Conservation (phyloP, 2,329 filamentous ascomycete species). For the Aspergillus pseudotamarii region DNA sequence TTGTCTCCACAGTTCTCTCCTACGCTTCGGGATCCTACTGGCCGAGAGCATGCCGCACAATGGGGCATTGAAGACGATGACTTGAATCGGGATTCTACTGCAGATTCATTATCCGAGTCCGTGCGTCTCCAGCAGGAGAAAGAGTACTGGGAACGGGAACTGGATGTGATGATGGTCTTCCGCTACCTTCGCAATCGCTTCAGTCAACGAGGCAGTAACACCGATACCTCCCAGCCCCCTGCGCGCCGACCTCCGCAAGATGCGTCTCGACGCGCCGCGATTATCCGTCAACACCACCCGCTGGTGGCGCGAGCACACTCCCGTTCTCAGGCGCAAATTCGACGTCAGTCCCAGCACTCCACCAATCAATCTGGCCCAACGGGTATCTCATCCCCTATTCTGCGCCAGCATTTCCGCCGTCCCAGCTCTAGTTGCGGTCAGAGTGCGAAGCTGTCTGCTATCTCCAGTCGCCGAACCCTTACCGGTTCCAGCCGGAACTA, state of each 20-base stretch:
- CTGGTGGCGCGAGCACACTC: slow-evolving; percentile 65
- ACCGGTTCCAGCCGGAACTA: slow-evolving; percentile 77
- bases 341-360: slow-evolving; percentile 51
- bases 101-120: slow-evolving; percentile 38
- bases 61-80: slow-evolving; percentile 70
- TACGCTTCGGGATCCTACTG: slow-evolving; percentile 46
- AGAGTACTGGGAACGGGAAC: slow-evolving; percentile 90
- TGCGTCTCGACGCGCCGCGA: slow-evolving; percentile 73
- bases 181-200: slow-evolving; percentile 80
- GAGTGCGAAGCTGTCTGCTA: slow-evolving; percentile 75
- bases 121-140: slow-evolving; percentile 55
- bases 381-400: slow-evolving; percentile 36
- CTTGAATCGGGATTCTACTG: slow-evolving; percentile 14
- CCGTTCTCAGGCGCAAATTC: slow-evolving; percentile 54
- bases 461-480: slow-evolving; percentile 61
- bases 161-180: slow-evolving; percentile 91
- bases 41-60: slow-evolving; percentile 56
- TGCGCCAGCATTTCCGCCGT: slow-evolving; percentile 50
- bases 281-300: slow-evolving; percentile 87
- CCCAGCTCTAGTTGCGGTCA: slow-evolving; percentile 76
- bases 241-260: slow-evolving; percentile 59
- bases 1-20: slow-evolving; percentile 53
- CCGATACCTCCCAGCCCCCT: slow-evolving; percentile 35
- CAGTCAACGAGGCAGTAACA: slow-evolving; percentile 50
- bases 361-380: slow-evolving; percentile 26